Evolutionary conservation across 2,329 filamentous ascomycete species (phyloP).

Genomic region (Aureobasidium sp.): DNA sequence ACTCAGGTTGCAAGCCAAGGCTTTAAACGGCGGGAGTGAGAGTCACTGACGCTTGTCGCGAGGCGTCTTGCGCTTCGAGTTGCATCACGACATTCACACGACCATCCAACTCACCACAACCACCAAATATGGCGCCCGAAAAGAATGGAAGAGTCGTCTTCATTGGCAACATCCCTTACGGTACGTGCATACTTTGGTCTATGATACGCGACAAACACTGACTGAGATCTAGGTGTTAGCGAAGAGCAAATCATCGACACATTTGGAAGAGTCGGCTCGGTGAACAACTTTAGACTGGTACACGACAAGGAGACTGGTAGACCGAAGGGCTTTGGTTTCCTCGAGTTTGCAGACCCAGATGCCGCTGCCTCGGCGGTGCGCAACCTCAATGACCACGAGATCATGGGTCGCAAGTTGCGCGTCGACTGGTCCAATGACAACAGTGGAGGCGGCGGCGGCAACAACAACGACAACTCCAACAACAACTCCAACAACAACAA

Average conservation of each 20-base stretch:
- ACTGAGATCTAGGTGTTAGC: slow-evolving; percentile 59
- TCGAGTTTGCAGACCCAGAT: slow-evolving; percentile 90
- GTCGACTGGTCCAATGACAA: slow-evolving; percentile 96
- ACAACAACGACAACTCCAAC: slow-evolving; percentile 22
- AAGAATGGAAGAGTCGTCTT: slow-evolving; percentile 73
- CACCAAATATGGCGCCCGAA: slow-evolving; percentile 47
- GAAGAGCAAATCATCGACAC: slow-evolving; percentile 95
- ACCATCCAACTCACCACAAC: neutral
- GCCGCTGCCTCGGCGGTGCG: slow-evolving; percentile 86
- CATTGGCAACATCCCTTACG: slow-evolving; percentile 80
- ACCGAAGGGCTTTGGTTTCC: slow-evolving; percentile 94
- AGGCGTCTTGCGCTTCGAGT: neutral
- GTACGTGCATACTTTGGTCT: slow-evolving; percentile 33
- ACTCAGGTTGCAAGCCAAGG: neutral
- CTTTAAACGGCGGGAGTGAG: neutral
- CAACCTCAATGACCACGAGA: slow-evolving; percentile 90
- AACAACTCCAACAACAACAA: slow-evolving; percentile 11
- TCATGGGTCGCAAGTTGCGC: slow-evolving; percentile 87
- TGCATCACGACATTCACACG: neutral
- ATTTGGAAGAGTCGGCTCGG: slow-evolving; percentile 81
- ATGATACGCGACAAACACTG: neutral
- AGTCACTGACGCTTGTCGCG: neutral
- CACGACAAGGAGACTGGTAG: slow-evolving; percentile 92
- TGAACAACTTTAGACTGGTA: slow-evolving; percentile 85
- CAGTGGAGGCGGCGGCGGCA: slow-evolving; percentile 47